A percentile compares a stretch with the other conserved stretches of the same genome.
Conservation (phyloP, 164 flowering plant species). For the Sextonia rubra region DNA sequence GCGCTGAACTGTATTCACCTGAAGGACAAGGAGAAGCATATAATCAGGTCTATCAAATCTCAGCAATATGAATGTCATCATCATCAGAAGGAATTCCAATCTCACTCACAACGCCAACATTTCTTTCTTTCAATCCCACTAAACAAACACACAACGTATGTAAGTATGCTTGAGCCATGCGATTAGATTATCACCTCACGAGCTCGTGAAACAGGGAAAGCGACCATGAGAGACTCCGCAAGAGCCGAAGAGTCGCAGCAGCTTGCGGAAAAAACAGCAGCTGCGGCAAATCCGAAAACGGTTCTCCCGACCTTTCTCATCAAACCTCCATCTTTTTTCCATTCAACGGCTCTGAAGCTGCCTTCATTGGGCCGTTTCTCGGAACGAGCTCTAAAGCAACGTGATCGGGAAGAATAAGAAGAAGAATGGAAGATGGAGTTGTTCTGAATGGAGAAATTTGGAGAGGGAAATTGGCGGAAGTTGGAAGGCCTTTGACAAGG, state of each 20-base stretch:
- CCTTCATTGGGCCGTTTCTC: background rate
- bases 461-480: constrained; percentile 19
- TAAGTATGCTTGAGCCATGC: background rate
- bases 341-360: background rate
- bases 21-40: constrained; percentile 7
- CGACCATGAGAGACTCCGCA: constrained; percentile 80
- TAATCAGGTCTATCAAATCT: too few species aligned
- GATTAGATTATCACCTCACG: constrained; percentile 54
- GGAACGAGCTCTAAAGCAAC: constrained; percentile 1
- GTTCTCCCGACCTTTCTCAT: constrained; percentile 34
- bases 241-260: constrained; percentile 53
- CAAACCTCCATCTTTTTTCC: constrained; percentile 7
- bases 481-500: constrained; percentile 13
- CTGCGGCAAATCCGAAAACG: constrained; percentile 53
- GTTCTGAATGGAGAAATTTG: constrained; percentile 9
- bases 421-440: background rate
- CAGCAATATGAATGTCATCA: background rate
- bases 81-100: background rate
- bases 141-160: too few species aligned
- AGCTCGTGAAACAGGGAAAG: constrained; percentile 92
- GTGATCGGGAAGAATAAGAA: constrained; percentile 3
- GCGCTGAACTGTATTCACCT: constrained; percentile 94
- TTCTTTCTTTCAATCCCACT: too few species aligned
- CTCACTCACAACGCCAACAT: too few species aligned
- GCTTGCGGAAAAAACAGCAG: constrained; percentile 35